Conservation (phyloP, 768 basidiomycete genomes). For the Amanita pallidorosea region DNA sequence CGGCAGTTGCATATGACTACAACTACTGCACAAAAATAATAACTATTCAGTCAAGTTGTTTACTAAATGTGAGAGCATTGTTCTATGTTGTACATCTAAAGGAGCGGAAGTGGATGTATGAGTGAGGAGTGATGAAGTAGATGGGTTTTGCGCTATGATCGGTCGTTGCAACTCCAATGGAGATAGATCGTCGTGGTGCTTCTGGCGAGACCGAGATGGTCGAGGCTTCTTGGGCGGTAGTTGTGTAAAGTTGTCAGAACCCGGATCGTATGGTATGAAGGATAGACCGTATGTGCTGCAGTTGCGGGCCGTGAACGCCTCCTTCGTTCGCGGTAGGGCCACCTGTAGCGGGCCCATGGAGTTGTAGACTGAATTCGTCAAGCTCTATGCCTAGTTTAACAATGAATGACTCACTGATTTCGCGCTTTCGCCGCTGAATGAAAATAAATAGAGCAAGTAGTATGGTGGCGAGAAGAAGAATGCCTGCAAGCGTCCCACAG, state of each 20-base stretch:
- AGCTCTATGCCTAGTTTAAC: neutral
- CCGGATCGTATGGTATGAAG: constrained; percentile 13
- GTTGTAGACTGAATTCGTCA: constrained; percentile 7
- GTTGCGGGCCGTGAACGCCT: constrained; percentile 20
- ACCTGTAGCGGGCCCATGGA: constrained; percentile 17
- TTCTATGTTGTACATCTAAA: constrained; percentile 1
- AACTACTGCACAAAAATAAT: neutral
- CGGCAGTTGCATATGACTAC: neutral
- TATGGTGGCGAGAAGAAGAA: constrained; percentile 5
- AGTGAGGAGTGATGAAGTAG: neutral
- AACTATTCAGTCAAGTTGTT: neutral
- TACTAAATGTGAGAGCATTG: neutral
- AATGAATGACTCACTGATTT: constrained; percentile 2
- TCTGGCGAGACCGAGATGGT: constrained; percentile 1
- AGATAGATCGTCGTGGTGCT: neutral
- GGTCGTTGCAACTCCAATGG: neutral
- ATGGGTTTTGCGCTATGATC: neutral
- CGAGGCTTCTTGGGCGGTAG: constrained; percentile 7
- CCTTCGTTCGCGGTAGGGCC: constrained; percentile 16
- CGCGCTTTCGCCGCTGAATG: constrained; percentile 7
- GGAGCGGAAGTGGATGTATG: neutral
- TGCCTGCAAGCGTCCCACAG: neutral
- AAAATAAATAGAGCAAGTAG: constrained; percentile 8
- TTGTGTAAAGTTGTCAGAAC: constrained; percentile 10
- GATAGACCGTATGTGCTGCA: constrained; percentile 18